Base-by-base conservation (phyloP, 352 stramenopile genomes). In the Lagenidium sp. region DNA sequence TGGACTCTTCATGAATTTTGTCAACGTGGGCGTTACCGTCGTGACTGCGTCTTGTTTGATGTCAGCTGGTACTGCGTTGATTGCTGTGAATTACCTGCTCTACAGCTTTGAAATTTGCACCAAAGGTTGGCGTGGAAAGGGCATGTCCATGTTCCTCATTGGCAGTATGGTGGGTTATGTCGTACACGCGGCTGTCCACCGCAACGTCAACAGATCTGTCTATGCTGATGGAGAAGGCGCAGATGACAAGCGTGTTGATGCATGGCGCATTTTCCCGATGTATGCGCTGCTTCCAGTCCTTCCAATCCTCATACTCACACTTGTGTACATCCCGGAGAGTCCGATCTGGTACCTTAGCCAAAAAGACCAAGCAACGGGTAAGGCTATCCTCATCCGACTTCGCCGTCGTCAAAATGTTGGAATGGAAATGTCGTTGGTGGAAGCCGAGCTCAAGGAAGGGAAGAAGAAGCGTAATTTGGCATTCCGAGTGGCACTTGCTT, bases 101-200 rank as follows among this genome's bases (percentile, higher is more conserved):
- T 91, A 81, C 55, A 90, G 78, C 44, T 91, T 66, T 30, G 81
- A 94, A 47, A 94, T 94, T 21, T 94, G 74, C 41, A 91, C 79
- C 13, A 85, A 85, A 47, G 81, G 79, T 20, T 91, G 79, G 78
- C 78, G 72, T n/a, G 79, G 81, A 34, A 94, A 94, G 59, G 82
- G 75, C 30, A 60, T 89, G 4, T 82, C 72, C 6, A 72, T 91
- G 24, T 94, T 91, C 50, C 50, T 89, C 22, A 63, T 94, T 29
- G 81, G 81, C 7, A 79, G 58, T 3, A 74, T 80, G 53, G 51
- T 86, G 16, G 81, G 81, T 11, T 85, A 71, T 57, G 55, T 88
- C 20, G 60, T 78, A 18, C 68, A 90, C 44, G 65, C 72, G 4
- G 42, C 73, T 13, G 37, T 93, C 38, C 67, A 84, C 53, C 51